Evolutionary conservation across 768 basidiomycete genomes (phyloP).

Genomic region (Boletellus sp.): DNA sequence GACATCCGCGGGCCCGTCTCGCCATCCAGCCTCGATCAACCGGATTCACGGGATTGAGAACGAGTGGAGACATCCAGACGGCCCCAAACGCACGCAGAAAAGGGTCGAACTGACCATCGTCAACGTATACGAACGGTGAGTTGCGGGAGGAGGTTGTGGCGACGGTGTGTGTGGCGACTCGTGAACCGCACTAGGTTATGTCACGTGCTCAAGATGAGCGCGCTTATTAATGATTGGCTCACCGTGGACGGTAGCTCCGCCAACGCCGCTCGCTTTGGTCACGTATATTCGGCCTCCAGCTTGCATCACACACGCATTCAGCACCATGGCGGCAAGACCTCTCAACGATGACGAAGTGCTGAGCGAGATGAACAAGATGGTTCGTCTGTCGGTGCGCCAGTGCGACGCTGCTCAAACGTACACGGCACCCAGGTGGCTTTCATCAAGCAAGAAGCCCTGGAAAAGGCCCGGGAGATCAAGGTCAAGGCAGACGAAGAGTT

Average conservation of each 20-base stretch:
- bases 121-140: slow-evolving; percentile 5
- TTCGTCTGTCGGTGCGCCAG: slow-evolving; percentile 31
- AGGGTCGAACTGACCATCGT: slow-evolving; percentile 25
- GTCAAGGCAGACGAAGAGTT: slow-evolving; percentile 99
- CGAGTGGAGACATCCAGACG: background rate
- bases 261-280: background rate
- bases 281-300: background rate
- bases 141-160: background rate
- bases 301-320: background rate
- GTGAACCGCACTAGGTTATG: background rate
- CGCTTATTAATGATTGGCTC: too few relatives aligned
- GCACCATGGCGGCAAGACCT: slow-evolving; percentile 66
- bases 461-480: slow-evolving; percentile 95
- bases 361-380: slow-evolving; percentile 99
- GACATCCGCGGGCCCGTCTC: slow-evolving; percentile 8
- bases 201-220: background rate
- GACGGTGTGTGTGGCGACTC: too few relatives aligned
- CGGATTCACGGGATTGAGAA: background rate
- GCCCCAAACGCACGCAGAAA: background rate
- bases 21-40: slow-evolving; percentile 20
- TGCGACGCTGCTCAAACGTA: slow-evolving; percentile 1
- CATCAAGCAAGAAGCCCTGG: slow-evolving; percentile 97
- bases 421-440: slow-evolving; percentile 71
- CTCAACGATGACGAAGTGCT: slow-evolving; percentile 94
- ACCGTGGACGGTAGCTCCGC: background rate